Evolutionary conservation across 768 basidiomycete species (phyloP), one percentile per base, ranked within the genome.

Genomic region (Kwoniella mangroviensis): DNA sequence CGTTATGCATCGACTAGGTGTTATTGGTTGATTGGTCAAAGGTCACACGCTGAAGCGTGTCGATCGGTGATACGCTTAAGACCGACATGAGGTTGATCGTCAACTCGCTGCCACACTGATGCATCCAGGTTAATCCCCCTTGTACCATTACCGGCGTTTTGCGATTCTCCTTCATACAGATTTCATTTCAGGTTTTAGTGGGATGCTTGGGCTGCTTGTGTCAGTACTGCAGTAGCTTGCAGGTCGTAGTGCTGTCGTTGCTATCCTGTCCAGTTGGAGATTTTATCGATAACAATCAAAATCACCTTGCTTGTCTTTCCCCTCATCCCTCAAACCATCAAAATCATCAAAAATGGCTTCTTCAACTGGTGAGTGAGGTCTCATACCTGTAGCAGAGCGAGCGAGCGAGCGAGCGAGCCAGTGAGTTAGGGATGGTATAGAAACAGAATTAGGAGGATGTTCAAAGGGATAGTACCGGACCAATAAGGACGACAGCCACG

Each of bases 261-360:
- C n/a, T 40, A 12, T 22, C 42, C 13, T 7, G 13, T 17, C n/a
- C 34, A 60, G 42, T 60, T 43, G n/a, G 19, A 42, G 24, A 24
- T 60, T 41, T 24, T 22, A 54, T 55, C 59, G 13, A 45, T 59
- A 49, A 21, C 51, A 49, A 19, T 40, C 17, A 67, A 65, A 69
- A 54, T 26, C 9, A 52, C 40, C 56, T 68, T 54, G 10, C 53
- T 55, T 19, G 45, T 42, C n/a, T 26, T n/a, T 42, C 43, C 49
- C 70, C 34, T 58, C 55, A 64, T 24, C 65, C 70, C 58, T 72
- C 65, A 67, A 58, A 69, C 17, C 17, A 60, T 42, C 28, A 60
- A 45, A 34, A 40, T 51, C 43, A 43, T 49, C 42, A 62, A 78
- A 76, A 78, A 78, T 78, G 77, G 77, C 77, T 74, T 74, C 77